phyloP scores from a whole-genome alignment of 164 flowering plant genomes.

The Nelumbo lutea region DNA sequence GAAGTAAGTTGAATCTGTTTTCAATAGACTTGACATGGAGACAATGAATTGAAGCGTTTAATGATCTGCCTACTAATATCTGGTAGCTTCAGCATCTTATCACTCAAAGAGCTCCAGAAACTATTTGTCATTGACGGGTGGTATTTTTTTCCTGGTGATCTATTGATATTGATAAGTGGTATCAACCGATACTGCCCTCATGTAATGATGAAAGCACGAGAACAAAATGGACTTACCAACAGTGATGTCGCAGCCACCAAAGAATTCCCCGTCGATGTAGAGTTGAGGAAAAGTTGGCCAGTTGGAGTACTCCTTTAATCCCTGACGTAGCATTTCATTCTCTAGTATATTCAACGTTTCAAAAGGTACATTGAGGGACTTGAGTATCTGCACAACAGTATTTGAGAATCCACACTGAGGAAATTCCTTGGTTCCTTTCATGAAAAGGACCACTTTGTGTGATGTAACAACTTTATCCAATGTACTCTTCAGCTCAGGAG shows the following conservation, averaged over 20 bases:
- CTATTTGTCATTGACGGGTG: background rate
- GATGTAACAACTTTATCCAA: constrained; percentile 75
- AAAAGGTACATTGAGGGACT: constrained; percentile 67
- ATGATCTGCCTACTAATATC: too few species aligned
- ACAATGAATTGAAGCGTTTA: too few species aligned
- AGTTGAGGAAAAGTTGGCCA: constrained; percentile 99
- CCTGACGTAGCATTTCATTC: constrained; percentile 80
- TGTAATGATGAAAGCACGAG: background rate
- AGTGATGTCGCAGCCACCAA: constrained; percentile 94
- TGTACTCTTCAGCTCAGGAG: constrained; percentile 65
- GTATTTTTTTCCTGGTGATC: too few species aligned
- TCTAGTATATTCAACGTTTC: constrained; percentile 83
- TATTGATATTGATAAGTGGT: background rate
- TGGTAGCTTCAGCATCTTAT: background rate
- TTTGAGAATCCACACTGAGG: constrained; percentile 94
- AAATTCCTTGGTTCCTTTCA: constrained; percentile 89
- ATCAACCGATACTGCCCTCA: background rate
- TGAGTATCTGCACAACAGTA: constrained; percentile 82
- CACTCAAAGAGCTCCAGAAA: background rate
- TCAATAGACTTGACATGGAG: too few species aligned
- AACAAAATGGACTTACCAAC: constrained; percentile 45
- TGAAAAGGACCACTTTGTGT: constrained; percentile 74
- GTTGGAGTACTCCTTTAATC: constrained; percentile 77
- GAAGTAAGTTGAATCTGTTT: too few species aligned
- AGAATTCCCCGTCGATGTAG: constrained; percentile 87